phyloP scores from a whole-genome alignment of 1,284 basidiomycete genomes.

The Melanopsichium pennsylvanicum region DNA sequence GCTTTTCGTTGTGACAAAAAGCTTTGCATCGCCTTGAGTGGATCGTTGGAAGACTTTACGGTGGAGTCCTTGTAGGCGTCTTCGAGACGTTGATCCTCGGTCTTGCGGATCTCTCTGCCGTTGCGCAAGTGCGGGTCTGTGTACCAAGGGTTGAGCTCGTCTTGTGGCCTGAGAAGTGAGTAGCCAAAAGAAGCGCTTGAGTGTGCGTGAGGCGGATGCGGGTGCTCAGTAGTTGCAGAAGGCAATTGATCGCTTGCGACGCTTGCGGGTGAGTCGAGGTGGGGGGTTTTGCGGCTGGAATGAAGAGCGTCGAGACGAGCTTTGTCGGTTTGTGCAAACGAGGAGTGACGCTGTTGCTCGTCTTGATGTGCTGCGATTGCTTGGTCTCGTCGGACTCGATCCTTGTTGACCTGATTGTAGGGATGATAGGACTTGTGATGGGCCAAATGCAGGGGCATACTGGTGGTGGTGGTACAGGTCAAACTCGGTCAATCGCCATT shows the following conservation, averaged over 20 bases:
- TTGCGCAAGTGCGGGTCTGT: slow-evolving; percentile 29
- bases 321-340: slow-evolving; percentile 11
- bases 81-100: slow-evolving; percentile 46
- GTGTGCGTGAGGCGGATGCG: background rate
- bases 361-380: slow-evolving; percentile 4
- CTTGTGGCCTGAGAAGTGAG: slow-evolving; percentile 19
- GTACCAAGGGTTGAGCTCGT: slow-evolving; percentile 60
- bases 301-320: slow-evolving; percentile 15
- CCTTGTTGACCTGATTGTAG: slow-evolving; percentile 8
- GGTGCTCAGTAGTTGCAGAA: background rate
- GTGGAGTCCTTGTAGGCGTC: slow-evolving; percentile 46
- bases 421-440: slow-evolving; percentile 30
- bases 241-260: background rate
- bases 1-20: slow-evolving; percentile 36
- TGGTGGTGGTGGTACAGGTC: background rate
- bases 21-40: slow-evolving; percentile 47
- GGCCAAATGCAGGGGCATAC: slow-evolving; percentile 29
- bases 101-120: slow-evolving; percentile 44
- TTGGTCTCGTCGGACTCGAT: slow-evolving; percentile 7
- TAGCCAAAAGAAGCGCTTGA: slow-evolving; percentile 4
- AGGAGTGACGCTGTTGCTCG: slow-evolving; percentile 1
- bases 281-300: background rate
- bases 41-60: slow-evolving; percentile 52
- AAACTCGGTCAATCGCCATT: background rate
- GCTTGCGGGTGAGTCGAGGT: background rate